Conservation (phyloP, 176 grass and related monocot genomes). For the Raddia distichophylla region DNA sequence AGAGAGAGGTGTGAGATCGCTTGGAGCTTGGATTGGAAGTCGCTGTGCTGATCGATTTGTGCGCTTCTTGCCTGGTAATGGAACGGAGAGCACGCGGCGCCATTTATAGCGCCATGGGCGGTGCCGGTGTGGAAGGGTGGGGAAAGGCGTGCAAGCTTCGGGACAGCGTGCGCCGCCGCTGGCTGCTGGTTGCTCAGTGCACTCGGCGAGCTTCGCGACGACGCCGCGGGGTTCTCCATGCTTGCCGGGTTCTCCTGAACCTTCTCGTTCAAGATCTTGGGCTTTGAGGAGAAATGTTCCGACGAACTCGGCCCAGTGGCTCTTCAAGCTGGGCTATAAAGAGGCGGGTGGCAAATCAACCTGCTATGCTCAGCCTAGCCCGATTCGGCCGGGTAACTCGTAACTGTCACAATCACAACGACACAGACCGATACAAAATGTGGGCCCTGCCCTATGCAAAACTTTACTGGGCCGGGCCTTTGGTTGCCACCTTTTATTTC, state of each 20-base stretch:
- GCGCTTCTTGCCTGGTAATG: slow-evolving; percentile 1
- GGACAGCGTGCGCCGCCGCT: not conserved
- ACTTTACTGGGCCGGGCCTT: too few species aligned
- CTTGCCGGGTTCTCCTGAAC: slow-evolving; percentile 49
- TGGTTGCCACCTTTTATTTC: too few species aligned
- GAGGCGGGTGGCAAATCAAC: too few species aligned
- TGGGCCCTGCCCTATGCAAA: too few species aligned
- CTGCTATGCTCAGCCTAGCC: too few species aligned
- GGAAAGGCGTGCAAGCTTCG: slow-evolving; percentile 47
- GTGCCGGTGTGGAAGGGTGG: slow-evolving; percentile 9
- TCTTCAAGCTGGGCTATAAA: too few species aligned
- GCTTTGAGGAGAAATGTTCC: not conserved
- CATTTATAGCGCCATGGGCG: slow-evolving; percentile 34
- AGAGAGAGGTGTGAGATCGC: slow-evolving; percentile 4
- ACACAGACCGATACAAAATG: too few species aligned
- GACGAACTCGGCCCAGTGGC: too few species aligned
- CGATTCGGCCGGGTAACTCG: too few species aligned
- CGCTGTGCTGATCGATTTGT: not conserved
- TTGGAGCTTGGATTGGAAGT: not conserved
- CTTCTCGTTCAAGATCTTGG: slow-evolving; percentile 13
- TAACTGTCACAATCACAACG: too few species aligned
- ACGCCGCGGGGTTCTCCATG: not conserved
- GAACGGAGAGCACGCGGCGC: not conserved
- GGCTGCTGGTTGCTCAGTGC: not conserved
- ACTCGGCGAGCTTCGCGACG: slow-evolving; percentile 12